These are phyloP conservation scores for Picea sitchensis DNA, from an alignment of 75 land plant species.

Conservation along the genomic window DNA sequence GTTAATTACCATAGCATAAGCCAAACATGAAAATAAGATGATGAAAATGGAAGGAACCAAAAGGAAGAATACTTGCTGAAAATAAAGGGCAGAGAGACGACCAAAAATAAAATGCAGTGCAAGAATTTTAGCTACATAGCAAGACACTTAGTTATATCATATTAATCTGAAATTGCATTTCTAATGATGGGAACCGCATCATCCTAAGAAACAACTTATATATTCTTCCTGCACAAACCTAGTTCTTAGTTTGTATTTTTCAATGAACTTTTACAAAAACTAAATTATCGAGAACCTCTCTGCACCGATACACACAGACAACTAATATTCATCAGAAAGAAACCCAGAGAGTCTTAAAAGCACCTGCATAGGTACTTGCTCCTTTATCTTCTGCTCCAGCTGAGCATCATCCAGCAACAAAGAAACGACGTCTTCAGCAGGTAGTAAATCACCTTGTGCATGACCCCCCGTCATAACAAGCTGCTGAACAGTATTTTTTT, in stretches of 20 bases:
- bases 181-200: background rate
- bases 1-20: background rate
- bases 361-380: conserved; percentile 57
- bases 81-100: background rate
- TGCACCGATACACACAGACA: background rate
- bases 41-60: background rate
- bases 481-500: conserved; percentile 98
- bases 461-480: conserved; percentile 97
- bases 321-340: background rate
- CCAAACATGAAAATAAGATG: background rate
- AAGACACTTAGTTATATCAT: background rate
- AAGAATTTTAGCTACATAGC: background rate
- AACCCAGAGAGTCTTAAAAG: background rate
- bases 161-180: background rate
- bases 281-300: background rate
- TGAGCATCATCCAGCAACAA: conserved; percentile 93
- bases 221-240: background rate
- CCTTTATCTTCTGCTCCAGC: conserved; percentile 81
- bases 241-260: background rate
- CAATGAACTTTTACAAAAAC: background rate
- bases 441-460: conserved; percentile 82
- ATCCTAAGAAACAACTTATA: background rate
- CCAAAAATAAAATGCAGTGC: background rate
- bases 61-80: background rate
- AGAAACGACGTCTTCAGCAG: conserved; percentile 93